These are phyloP conservation scores for Candida albicans DNA, from an alignment of 1,139 yeast species.

Conservation along the genomic window DNA sequence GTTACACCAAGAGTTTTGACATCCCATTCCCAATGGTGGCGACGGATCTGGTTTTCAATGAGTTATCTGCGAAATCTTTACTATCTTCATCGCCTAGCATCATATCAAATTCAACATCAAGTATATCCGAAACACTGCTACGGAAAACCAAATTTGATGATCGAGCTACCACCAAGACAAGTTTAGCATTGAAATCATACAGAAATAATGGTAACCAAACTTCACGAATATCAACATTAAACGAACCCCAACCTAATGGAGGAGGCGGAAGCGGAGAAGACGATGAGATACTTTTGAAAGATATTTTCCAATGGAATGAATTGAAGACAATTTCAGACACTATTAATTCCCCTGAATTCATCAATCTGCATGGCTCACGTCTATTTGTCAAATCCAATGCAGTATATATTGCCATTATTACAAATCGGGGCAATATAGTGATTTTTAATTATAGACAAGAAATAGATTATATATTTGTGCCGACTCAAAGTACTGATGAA, in stretches of 20 bases:
- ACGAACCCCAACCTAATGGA: neutral
- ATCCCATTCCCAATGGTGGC: neutral
- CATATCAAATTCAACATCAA: conserved; percentile 8
- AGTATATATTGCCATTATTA: conserved; percentile 58
- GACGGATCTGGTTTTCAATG: neutral
- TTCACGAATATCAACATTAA: neutral
- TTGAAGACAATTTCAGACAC: conserved; percentile 21
- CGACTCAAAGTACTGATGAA: conserved; percentile 6
- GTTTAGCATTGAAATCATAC: conserved; percentile 20
- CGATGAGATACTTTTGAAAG: neutral
- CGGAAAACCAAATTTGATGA: conserved; percentile 37
- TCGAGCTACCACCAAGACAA: conserved; percentile 34
- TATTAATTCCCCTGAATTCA: conserved; percentile 26
- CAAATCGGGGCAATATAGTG: conserved; percentile 56
- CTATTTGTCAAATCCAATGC: conserved; percentile 49
- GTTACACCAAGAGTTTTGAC: neutral
- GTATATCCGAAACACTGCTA: conserved; percentile 7
- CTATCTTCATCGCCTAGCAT: conserved; percentile 8
- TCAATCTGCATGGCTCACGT: conserved; percentile 48
- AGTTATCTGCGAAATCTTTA: conserved; percentile 6
- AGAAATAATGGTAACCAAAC: neutral
- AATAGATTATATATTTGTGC: conserved; percentile 35
- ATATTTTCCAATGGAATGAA: conserved; percentile 27
- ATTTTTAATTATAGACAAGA: conserved; percentile 66
- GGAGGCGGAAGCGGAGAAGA: neutral